phyloP scores from a whole-genome alignment of 768 basidiomycete genomes.

The Coprinopsis marcescibilis region DNA sequence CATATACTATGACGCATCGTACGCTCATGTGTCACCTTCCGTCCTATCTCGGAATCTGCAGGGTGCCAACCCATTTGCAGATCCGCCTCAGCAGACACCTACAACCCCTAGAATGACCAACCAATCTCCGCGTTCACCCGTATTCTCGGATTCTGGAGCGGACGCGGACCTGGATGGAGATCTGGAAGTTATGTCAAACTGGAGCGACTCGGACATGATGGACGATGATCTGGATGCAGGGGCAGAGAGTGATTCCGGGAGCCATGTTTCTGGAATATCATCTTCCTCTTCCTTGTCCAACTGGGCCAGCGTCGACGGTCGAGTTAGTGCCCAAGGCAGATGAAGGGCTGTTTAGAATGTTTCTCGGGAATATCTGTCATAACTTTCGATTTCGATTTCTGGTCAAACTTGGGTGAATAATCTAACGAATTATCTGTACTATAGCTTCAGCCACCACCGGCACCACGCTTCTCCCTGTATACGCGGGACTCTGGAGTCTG shows the following conservation, averaged over 20 bases:
- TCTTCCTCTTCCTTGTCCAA: background rate
- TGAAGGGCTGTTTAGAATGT: background rate
- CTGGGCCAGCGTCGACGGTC: constrained; percentile 1
- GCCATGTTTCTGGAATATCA: background rate
- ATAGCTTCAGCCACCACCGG: no score
- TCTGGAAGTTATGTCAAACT: background rate
- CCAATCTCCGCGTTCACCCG: background rate
- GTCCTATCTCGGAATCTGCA: background rate
- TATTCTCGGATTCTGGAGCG: background rate
- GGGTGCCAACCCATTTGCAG: background rate
- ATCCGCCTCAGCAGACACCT: background rate
- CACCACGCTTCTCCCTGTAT: no score
- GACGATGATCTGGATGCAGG: background rate
- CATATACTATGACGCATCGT: background rate
- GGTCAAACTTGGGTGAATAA: no score
- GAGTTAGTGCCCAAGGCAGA: background rate
- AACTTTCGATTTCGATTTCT: no score
- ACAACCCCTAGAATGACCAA: background rate
- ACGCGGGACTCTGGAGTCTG: no score
- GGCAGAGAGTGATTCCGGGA: background rate
- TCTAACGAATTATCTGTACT: no score
- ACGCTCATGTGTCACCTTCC: background rate
- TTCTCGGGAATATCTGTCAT: no score
- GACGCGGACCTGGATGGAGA: background rate
- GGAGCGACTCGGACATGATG: background rate